A percentile compares a stretch with the other conserved stretches of the same genome.
phyloP scores from a whole-genome alignment of 78 protist species.

The Dictyostelium citrinum region DNA sequence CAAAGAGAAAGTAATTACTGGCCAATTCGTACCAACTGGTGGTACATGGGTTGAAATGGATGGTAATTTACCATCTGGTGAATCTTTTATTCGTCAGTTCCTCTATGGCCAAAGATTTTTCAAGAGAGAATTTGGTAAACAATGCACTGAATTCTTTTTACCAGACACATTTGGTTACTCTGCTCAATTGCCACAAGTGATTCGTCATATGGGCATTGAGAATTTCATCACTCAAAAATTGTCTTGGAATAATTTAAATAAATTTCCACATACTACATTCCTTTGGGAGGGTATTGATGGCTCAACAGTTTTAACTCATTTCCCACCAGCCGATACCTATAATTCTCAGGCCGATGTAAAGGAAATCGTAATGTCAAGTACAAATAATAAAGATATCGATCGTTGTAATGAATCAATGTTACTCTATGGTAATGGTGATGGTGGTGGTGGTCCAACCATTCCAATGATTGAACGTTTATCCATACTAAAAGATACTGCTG shows the following conservation, averaged over 20 bases:
- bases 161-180: slow-evolving; percentile 91
- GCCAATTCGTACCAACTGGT: slow-evolving; percentile 83
- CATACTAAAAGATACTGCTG: background rate
- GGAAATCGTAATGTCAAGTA: slow-evolving; percentile 43
- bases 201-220: slow-evolving; percentile 67
- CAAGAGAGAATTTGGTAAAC: slow-evolving; percentile 69
- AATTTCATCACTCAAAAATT: slow-evolving; percentile 90
- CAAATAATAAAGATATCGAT: slow-evolving; percentile 78
- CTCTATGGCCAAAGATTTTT: slow-evolving; percentile 86
- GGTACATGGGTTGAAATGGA: slow-evolving; percentile 93
- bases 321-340: slow-evolving; percentile 90
- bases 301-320: slow-evolving; percentile 81
- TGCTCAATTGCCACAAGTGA: slow-evolving; percentile 89
- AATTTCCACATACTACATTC: slow-evolving; percentile 85
- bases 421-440: slow-evolving; percentile 87
- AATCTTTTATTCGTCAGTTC: slow-evolving; percentile 88
- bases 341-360: slow-evolving; percentile 64
- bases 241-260: slow-evolving; percentile 87
- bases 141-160: slow-evolving; percentile 83
- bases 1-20: slow-evolving; percentile 7
- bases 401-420: slow-evolving; percentile 17
- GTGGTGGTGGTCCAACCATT: slow-evolving; percentile 88
- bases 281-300: slow-evolving; percentile 94
- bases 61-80: slow-evolving; percentile 90
- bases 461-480: slow-evolving; percentile 77